A percentile compares a stretch with the other conserved stretches of the same genome.
phyloP scores from a whole-genome alignment of 257 asterid species.

The Ballota nigra region DNA sequence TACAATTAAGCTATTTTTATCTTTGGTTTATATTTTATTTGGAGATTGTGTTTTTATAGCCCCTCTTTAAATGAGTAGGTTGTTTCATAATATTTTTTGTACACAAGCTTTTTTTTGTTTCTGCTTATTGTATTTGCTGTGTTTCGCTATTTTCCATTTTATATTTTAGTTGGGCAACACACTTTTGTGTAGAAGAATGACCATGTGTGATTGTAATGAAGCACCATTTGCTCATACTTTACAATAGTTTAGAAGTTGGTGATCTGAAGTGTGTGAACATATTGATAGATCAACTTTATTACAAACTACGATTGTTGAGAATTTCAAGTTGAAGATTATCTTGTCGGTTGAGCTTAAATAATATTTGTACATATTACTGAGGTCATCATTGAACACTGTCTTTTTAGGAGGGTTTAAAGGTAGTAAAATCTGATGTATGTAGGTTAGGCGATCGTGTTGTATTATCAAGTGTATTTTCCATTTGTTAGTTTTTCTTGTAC shows the following conservation, averaged over 20 bases:
- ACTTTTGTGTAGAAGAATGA: neutral
- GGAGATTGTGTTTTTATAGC: neutral
- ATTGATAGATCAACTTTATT: neutral
- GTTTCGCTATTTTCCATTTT: neutral
- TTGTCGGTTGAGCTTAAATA: neutral
- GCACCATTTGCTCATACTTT: neutral
- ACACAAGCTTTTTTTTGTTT: neutral
- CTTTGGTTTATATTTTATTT: no score
- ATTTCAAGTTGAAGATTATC: neutral
- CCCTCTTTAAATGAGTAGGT: neutral
- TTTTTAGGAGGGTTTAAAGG: neutral
- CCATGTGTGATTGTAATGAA: neutral
- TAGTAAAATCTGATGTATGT: neutral
- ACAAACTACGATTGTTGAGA: neutral
- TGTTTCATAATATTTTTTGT: neutral
- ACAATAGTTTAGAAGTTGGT: neutral
- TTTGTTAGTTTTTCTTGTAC: neutral
- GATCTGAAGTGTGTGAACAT: slow-evolving; percentile 9
- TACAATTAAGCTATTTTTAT: neutral
- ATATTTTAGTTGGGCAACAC: neutral
- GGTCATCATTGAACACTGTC: slow-evolving; percentile 1
- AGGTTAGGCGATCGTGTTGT: slow-evolving; percentile 2
- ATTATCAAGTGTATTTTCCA: neutral
- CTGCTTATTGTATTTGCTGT: slow-evolving; percentile 4
- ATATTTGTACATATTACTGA: neutral